Conservation (phyloP, 805 yeast species). For the Saitoella complicata region DNA sequence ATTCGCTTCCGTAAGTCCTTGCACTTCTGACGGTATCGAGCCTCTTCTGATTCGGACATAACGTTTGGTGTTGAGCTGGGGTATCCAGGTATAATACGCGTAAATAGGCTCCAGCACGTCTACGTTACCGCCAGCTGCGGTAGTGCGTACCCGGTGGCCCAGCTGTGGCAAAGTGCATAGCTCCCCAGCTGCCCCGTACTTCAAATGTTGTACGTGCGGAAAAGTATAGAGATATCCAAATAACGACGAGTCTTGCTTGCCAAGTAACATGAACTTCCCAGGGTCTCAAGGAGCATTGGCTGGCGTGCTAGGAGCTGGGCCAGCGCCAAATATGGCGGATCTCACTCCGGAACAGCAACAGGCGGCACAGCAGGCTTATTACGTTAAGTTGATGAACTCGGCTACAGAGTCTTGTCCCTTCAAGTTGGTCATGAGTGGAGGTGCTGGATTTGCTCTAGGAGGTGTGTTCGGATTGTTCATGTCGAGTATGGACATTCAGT, state of each 20-base stretch:
- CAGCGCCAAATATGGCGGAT: background rate
- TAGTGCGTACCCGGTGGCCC: too few relatives aligned
- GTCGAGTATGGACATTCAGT: conserved; percentile 19
- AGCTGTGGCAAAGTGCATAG: too few relatives aligned
- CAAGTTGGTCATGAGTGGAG: conserved; percentile 76
- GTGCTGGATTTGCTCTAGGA: conserved; percentile 84
- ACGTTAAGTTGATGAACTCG: background rate
- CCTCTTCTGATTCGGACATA: background rate
- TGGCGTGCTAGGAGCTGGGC: background rate
- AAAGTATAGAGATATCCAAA: too few relatives aligned
- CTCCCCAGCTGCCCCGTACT: too few relatives aligned
- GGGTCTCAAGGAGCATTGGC: too few relatives aligned
- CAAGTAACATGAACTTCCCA: too few relatives aligned
- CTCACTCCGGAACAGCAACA: background rate
- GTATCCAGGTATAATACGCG: too few relatives aligned
- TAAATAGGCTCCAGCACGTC: too few relatives aligned
- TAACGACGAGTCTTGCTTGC: too few relatives aligned
- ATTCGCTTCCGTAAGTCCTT: conserved; percentile 54
- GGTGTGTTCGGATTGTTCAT: conserved; percentile 89
- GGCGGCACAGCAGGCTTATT: background rate
- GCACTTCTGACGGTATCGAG: conserved; percentile 43
- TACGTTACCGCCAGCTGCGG: too few relatives aligned
- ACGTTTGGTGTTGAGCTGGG: too few relatives aligned
- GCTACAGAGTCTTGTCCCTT: conserved; percentile 68
- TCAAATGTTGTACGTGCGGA: too few relatives aligned